A percentile compares a stretch with the other conserved stretches of the same genome.
Evolutionary conservation across 345 rosid species (phyloP).

Genomic region (Eucalyptus dawsonii): DNA sequence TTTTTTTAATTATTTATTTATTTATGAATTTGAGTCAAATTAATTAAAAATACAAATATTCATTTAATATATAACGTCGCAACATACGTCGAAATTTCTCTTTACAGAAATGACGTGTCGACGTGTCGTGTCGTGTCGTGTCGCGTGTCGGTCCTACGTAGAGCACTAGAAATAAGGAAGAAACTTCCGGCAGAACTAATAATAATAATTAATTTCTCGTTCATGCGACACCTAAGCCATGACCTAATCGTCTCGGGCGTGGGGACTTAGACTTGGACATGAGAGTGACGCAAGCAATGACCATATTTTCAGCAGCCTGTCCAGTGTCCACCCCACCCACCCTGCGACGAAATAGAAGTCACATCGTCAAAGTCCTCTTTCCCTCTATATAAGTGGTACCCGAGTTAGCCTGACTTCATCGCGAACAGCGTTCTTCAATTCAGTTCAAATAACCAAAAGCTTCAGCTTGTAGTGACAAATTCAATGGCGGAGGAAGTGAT

Average conservation of each 20-base stretch:
- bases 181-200: neutral
- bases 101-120: no score
- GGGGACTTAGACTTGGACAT: neutral
- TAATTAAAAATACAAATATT: no score
- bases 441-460: neutral
- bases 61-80: no score
- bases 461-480: neutral
- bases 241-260: neutral
- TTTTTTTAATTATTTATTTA: no score
- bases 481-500: neutral
- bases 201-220: neutral
- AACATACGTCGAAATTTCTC: no score
- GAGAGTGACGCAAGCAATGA: neutral
- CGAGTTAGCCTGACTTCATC: neutral
- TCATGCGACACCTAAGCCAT: neutral
- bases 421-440: neutral
- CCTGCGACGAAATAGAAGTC: neutral
- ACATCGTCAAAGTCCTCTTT: neutral
- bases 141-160: no score
- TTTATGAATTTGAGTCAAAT: no score
- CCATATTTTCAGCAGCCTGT: neutral
- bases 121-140: no score
- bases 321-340: neutral
- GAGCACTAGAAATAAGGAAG: neutral
- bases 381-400: neutral